A percentile compares a stretch with the other conserved stretches of the same genome.
Conservation (phyloP, 352 stramenopile genomes). For the Pythium brachiatum region DNA sequence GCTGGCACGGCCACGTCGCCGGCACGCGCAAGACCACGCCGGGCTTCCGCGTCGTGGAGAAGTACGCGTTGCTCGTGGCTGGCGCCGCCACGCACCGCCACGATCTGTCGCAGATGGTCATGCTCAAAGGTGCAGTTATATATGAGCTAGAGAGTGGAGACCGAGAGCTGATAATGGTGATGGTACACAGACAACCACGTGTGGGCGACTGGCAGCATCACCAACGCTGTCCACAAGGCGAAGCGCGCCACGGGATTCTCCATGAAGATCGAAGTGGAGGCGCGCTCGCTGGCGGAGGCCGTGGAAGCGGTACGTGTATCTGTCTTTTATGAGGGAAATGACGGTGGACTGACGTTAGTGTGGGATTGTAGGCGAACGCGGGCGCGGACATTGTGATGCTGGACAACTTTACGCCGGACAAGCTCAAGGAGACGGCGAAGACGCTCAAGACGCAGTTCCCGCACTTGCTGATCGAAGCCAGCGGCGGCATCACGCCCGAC, state of each 20-base stretch:
- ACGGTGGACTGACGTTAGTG: neutral
- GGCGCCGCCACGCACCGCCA: slow-evolving; percentile 93
- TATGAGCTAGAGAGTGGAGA: neutral
- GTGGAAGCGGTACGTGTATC: slow-evolving; percentile 78
- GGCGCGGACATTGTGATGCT: slow-evolving; percentile 97
- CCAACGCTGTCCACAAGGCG: slow-evolving; percentile 91
- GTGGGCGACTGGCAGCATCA: slow-evolving; percentile 94
- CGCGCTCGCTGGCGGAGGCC: slow-evolving; percentile 91
- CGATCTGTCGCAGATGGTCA: slow-evolving; percentile 99
- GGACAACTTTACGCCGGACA: slow-evolving; percentile 96
- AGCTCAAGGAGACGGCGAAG: slow-evolving; percentile 90
- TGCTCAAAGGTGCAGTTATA: slow-evolving; percentile 91
- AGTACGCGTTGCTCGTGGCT: slow-evolving; percentile 97
- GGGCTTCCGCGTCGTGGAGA: slow-evolving; percentile 98
- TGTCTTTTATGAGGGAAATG: neutral
- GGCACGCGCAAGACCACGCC: slow-evolving; percentile 98
- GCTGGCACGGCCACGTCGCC: slow-evolving; percentile 93
- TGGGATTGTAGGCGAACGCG: slow-evolving; percentile 40
- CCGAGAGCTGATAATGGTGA: too few relatives aligned
- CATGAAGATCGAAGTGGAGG: slow-evolving; percentile 99
- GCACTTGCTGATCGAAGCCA: slow-evolving; percentile 96
- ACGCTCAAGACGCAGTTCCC: slow-evolving; percentile 94
- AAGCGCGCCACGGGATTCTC: slow-evolving; percentile 93
- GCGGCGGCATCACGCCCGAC: slow-evolving; percentile 95
- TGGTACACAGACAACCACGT: slow-evolving; percentile 99